Evolutionary conservation across 2,329 filamentous ascomycete species (phyloP).

Genomic region (Colletotrichum endophyticum): DNA sequence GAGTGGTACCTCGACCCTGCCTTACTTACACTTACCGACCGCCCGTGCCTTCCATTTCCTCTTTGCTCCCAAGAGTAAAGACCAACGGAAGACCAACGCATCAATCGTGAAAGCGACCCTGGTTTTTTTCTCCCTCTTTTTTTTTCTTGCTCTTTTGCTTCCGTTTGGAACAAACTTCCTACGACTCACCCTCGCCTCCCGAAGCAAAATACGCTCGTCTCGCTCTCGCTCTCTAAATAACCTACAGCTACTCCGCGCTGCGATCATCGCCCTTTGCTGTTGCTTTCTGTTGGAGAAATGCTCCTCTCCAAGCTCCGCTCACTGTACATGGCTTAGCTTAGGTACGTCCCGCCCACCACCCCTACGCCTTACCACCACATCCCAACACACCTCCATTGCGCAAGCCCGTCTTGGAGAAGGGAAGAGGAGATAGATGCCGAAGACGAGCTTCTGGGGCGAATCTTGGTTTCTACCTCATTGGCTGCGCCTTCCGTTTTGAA

Average conservation of each 20-base stretch:
- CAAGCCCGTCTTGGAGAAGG: background rate
- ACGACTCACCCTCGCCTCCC: background rate
- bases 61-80: background rate
- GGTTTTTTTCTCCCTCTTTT: background rate
- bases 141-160: background rate
- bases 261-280: background rate
- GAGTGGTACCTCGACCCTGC: background rate
- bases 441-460: background rate
- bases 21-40: background rate
- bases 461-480: background rate
- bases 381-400: background rate
- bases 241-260: background rate
- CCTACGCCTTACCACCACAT: background rate
- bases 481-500: background rate
- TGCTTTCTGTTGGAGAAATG: slow-evolving; percentile 5
- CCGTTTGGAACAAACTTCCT: background rate
- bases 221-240: background rate
- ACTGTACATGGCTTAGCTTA: slow-evolving; percentile 1
- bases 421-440: background rate
- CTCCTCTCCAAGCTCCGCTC: background rate
- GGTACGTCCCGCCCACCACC: background rate
- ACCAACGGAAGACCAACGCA: background rate
- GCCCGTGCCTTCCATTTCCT: background rate
- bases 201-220: background rate
- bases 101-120: background rate